These are phyloP conservation scores for Colletotrichum musicola DNA, from an alignment of 2,329 filamentous ascomycete genomes.

Conservation along the genomic window DNA sequence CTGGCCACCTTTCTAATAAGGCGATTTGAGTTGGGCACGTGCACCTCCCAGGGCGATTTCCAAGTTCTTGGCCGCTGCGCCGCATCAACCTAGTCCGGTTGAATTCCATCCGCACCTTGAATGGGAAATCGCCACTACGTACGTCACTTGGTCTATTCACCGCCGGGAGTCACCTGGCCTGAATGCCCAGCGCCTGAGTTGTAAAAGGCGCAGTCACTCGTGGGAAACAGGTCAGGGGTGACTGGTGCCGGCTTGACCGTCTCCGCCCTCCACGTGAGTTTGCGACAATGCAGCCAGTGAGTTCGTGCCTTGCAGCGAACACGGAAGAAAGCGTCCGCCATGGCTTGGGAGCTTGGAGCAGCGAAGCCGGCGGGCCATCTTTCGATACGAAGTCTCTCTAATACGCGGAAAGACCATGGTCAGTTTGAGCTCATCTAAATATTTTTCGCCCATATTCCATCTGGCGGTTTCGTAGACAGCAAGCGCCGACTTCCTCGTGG, in stretches of 20 bases:
- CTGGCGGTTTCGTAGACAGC: background rate
- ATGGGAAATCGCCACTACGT: background rate
- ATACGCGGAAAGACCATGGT: background rate
- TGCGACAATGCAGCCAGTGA: slow-evolving; percentile 17
- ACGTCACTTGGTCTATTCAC: slow-evolving; percentile 1
- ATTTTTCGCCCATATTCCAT: background rate
- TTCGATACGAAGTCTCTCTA: background rate
- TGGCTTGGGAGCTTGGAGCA: too few species aligned
- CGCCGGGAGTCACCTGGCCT: background rate
- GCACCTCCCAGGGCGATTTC: background rate
- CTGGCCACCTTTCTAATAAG: background rate
- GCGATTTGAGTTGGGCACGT: background rate
- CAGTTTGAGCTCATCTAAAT: background rate
- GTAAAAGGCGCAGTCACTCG: background rate
- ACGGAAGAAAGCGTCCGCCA: background rate
- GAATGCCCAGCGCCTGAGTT: too few species aligned
- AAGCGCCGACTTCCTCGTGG: slow-evolving; percentile 14
- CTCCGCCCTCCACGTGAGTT: background rate
- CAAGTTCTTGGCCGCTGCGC: background rate
- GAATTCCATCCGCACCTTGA: background rate
- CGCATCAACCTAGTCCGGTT: background rate
- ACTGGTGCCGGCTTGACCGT: background rate
- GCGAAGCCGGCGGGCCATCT: background rate
- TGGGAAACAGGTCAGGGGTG: background rate
- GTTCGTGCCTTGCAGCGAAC: slow-evolving; percentile 4